Base-by-base conservation (phyloP, 106 monocot species). In the Dendrobium catenatum region DNA sequence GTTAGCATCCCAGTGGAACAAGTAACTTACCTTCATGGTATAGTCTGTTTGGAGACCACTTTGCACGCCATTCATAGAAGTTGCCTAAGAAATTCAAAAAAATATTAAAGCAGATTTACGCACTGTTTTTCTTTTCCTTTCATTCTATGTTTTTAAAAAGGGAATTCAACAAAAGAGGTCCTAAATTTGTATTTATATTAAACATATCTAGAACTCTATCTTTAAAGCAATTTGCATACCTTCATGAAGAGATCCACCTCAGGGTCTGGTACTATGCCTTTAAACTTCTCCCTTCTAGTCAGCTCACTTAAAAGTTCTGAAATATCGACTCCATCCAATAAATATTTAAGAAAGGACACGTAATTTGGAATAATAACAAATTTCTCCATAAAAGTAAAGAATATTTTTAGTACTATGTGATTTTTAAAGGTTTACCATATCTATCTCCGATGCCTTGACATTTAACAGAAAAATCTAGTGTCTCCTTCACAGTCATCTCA, bases 171-270 rank as follows among this genome's bases (percentile, higher is more conserved):
- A 15, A 37, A 37, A 37, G 17, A 37, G 33, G 70, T 13, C 33
- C n/a, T 61, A 19, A n/a, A 27, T 27, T 27, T 70, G 70, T 9
- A 33, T 27, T 2, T 4, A 70, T 29, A 1, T 70, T 27, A 70
- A 11, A 13, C 70, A 70, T 19, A 70, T 70, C 26, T 33, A 27
- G 1, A 70, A 33, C 3, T 31, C 2, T 37, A 2, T 4, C 7
- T 61, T 61, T 61, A 2, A 61, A 74, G 10, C 11, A 74, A 42
- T 42, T 74, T 20, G 31, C 40, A 42, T 81, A 93, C 93, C 91
- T 94, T 94, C 94, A 94, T 94, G 82, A 89, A 94, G 41, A 91
- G 86, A 75, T 94, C 94, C 13, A 94, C 86, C 58, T 94, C 94
- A 31, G 91, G 68, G n/a, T 94, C 94, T 0, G 94, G 94, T 17